Evolutionary conservation across 352 stramenopile genomes (phyloP).

Genomic region (Phytophthora citrophthora): DNA sequence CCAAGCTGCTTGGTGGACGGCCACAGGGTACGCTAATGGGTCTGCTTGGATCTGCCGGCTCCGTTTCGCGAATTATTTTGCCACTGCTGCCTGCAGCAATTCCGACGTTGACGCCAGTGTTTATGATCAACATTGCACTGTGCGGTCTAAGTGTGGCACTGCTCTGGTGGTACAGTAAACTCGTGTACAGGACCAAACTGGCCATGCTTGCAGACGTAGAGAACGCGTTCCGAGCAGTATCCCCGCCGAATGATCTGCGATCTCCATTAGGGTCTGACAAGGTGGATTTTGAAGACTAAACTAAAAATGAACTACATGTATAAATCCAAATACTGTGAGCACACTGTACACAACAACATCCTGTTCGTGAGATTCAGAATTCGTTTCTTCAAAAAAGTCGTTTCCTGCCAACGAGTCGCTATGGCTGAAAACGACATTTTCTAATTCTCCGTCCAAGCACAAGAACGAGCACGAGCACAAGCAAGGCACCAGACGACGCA

Average conservation of each 20-base stretch:
- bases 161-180: conserved; percentile 73
- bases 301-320: conserved; percentile 20
- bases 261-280: conserved; percentile 55
- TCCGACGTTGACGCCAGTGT: conserved; percentile 70
- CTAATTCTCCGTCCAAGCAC: neutral
- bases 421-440: conserved; percentile 4
- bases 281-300: conserved; percentile 39
- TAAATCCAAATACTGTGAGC: too few relatives aligned
- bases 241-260: conserved; percentile 42
- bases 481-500: too few relatives aligned
- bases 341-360: too few relatives aligned
- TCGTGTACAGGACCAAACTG: conserved; percentile 62
- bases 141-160: conserved; percentile 60
- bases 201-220: conserved; percentile 53
- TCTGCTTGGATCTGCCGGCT: conserved; percentile 73
- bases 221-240: conserved; percentile 33
- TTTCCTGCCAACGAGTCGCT: neutral
- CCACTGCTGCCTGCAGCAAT: conserved; percentile 76
- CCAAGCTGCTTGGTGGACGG: conserved; percentile 73
- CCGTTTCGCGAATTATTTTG: conserved; percentile 77
- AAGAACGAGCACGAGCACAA: neutral
- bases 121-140: conserved; percentile 75
- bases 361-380: conserved; percentile 5
- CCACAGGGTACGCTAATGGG: conserved; percentile 86
- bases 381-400: conserved; percentile 7